phyloP scores from a whole-genome alignment of 306 rosid genomes.

The Cicer yamashitae region DNA sequence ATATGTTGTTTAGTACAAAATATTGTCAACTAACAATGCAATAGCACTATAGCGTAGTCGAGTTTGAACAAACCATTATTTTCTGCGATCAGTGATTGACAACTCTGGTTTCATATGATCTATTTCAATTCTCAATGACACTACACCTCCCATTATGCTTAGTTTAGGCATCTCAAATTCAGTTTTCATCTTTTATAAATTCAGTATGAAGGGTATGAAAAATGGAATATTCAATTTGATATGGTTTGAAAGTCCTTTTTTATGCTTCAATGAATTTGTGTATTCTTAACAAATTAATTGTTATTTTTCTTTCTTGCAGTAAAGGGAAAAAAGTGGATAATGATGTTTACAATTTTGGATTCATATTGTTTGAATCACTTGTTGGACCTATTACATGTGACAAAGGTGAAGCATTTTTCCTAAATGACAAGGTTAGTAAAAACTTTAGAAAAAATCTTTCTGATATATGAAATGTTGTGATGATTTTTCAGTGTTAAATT shows the following conservation, averaged over 20 bases:
- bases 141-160: too few relatives aligned
- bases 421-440: conserved; percentile 73
- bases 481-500: neutral
- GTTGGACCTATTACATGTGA: conserved; percentile 70
- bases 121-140: too few relatives aligned
- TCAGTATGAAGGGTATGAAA: too few relatives aligned
- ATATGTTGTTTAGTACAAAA: too few relatives aligned
- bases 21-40: too few relatives aligned
- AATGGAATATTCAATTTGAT: too few relatives aligned
- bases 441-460: neutral
- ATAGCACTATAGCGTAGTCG: too few relatives aligned
- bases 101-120: too few relatives aligned
- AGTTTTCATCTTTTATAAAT: too few relatives aligned
- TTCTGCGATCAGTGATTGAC: too few relatives aligned
- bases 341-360: conserved; percentile 89
- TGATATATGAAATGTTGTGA: neutral
- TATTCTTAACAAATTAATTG: neutral
- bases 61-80: neutral
- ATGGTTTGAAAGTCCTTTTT: neutral
- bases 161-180: too few relatives aligned
- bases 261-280: neutral
- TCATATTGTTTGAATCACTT: conserved; percentile 83
- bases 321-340: conserved; percentile 58
- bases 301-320: conserved; percentile 53
- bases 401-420: conserved; percentile 70